These are phyloP conservation scores for Aspergillus heteromorphus DNA, from an alignment of 495 filamentous ascomycete species.

Conservation along the genomic window DNA sequence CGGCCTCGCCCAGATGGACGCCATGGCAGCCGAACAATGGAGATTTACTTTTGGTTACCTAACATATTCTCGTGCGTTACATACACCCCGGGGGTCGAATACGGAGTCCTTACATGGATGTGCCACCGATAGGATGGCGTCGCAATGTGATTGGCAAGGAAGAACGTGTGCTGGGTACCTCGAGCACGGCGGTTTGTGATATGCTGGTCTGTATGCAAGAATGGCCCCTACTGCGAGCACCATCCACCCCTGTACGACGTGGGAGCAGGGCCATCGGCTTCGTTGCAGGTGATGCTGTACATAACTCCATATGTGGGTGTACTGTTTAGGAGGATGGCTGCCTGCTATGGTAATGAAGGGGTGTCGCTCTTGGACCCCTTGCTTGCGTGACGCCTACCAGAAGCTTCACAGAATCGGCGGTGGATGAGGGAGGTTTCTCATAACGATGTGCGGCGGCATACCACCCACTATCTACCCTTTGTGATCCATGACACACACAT, in stretches of 20 bases:
- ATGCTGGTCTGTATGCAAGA: too few relatives aligned
- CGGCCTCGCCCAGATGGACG: not conserved
- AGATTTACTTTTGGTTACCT: not conserved
- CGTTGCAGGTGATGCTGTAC: not conserved
- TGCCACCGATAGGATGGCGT: too few relatives aligned
- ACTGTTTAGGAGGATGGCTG: not conserved
- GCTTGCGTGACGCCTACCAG: not conserved
- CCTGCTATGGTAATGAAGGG: not conserved
- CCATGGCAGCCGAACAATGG: not conserved
- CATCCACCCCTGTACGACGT: too few relatives aligned
- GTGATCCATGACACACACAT: not conserved
- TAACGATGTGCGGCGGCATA: not conserved
- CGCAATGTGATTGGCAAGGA: too few relatives aligned
- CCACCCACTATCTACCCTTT: not conserved
- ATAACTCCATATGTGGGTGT: not conserved
- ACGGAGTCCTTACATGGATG: not conserved
- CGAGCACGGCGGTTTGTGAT: too few relatives aligned
- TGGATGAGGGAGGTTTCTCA: not conserved
- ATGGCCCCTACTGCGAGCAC: too few relatives aligned
- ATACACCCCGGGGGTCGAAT: not conserved
- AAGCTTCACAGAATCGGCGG: not conserved
- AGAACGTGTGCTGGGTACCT: too few relatives aligned
- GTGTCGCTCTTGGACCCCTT: not conserved
- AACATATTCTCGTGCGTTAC: not conserved
- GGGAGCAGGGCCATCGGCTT: too few relatives aligned